Evolutionary conservation across 2,329 filamentous ascomycete genomes (phyloP), one percentile per base, ranked within the genome.

Genomic region (Drechslerella coelobrocha): DNA sequence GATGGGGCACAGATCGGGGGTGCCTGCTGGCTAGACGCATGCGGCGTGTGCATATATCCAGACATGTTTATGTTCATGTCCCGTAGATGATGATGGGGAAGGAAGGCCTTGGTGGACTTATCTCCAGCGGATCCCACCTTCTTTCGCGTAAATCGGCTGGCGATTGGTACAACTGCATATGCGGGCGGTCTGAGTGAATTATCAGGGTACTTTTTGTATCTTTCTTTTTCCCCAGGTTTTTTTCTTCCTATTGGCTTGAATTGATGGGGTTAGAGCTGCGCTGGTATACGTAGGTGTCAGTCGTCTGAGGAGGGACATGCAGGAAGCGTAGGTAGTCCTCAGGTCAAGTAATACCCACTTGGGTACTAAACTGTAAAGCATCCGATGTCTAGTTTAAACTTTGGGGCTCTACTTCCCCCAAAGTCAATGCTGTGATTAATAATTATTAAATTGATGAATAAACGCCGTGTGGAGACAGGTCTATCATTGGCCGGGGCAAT

Each of bases 121-220:
- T 45, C 41, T 21, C 41, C 41, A 45, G 6, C 47, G 23, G 23
- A 51, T 51, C 47, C 27, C 27, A 51, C 27, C 47, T 51, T 12
- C 47, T 51, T 31, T 45, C 41, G 41, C 41, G 41, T 45, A 45
- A 19, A 21, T 23, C 41, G 19, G 41, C 17, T 45, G 41, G 41
- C 41, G 41, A 45, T 45, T 45, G 41, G 41, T 55, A 21, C 37
- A 39, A 10, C 8, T 24, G 34, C 41, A 17, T 19, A 14, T 23
- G 47, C 21, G 19, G 10, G 21, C 45, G 39, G 37, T 21, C 37
- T 57, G 48, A 34, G 62, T 45, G 55, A 53, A 27, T 68, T 68
- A 43, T 37, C 41, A 61, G 62, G 63, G 43, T 45, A 61, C 56
- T 68, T 61, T 63, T 52, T 24, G 14, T 12, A 12, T 10, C 37